A percentile compares a stretch with the other conserved stretches of the same genome.
Evolutionary conservation across 805 yeast genomes (phyloP).

Genomic region (Hyphopichia homilentoma): DNA sequence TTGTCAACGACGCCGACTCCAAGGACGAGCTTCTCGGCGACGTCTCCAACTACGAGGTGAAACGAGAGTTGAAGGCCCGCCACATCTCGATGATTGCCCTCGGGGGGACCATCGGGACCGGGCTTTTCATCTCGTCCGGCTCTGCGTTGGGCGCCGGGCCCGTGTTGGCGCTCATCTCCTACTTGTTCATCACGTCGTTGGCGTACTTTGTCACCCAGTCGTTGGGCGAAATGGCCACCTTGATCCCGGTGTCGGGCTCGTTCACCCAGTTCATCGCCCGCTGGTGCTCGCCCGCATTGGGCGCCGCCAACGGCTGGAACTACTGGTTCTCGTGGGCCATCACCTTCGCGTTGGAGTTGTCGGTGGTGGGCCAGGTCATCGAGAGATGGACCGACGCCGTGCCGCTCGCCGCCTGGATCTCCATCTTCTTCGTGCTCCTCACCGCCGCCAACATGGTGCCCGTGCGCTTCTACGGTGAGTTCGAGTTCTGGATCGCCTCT

Average conservation of each 20-base stretch:
- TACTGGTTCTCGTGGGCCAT: slow-evolving; percentile 80
- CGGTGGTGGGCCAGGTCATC: slow-evolving; percentile 65
- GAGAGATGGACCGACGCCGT: slow-evolving; percentile 66
- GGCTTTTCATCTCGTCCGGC: slow-evolving; percentile 65
- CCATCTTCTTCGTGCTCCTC: slow-evolving; percentile 58
- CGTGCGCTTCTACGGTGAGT: slow-evolving; percentile 67
- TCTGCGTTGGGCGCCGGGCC: slow-evolving; percentile 65
- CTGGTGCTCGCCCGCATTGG: slow-evolving; percentile 67
- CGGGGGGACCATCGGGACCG: slow-evolving; percentile 81
- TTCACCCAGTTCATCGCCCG: slow-evolving; percentile 68
- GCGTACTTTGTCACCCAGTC: slow-evolving; percentile 68
- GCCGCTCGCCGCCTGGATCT: slow-evolving; percentile 71
- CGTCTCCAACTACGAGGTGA: slow-evolving; percentile 33
- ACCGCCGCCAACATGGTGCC: slow-evolving; percentile 58
- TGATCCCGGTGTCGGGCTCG: slow-evolving; percentile 65
- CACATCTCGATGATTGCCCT: slow-evolving; percentile 74
- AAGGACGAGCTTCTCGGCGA: slow-evolving; percentile 5
- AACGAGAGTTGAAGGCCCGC: slow-evolving; percentile 59
- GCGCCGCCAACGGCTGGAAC: slow-evolving; percentile 69
- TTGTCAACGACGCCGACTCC: slow-evolving; percentile 5
- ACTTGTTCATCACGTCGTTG: slow-evolving; percentile 60
- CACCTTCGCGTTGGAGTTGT: slow-evolving; percentile 70
- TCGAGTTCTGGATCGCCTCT: slow-evolving; percentile 72
- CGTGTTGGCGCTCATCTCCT: slow-evolving; percentile 61
- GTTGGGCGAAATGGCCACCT: slow-evolving; percentile 79